These are phyloP conservation scores for Exutisphaerella laricina DNA, from an alignment of 2,329 filamentous ascomycete species.

Conservation along the genomic window DNA sequence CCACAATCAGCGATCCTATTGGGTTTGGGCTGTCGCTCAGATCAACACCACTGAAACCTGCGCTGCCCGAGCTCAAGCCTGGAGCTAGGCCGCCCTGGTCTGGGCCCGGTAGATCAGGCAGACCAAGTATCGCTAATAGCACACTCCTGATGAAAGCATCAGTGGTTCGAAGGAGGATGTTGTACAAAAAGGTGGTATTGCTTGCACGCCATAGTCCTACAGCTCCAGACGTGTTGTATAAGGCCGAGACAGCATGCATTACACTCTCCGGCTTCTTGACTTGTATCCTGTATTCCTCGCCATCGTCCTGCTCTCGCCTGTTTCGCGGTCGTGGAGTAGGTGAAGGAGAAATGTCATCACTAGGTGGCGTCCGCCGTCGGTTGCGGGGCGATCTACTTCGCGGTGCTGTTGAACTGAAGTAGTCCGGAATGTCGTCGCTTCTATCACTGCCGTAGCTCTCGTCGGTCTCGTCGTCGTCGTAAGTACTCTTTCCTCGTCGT, in stretches of 20 bases:
- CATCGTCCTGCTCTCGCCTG: constrained; percentile 20
- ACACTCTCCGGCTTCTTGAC: constrained; percentile 74
- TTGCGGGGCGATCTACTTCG: constrained; percentile 44
- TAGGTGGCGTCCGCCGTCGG: constrained; percentile 27
- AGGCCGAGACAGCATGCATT: constrained; percentile 75
- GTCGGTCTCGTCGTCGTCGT: constrained; percentile 24
- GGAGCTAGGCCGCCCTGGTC: constrained; percentile 61
- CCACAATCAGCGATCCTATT: constrained; percentile 70
- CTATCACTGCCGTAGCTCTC: constrained; percentile 18
- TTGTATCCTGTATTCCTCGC: constrained; percentile 53
- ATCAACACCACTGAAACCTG: constrained; percentile 57
- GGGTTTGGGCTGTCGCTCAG: constrained; percentile 78
- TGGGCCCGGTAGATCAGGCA: constrained; percentile 76
- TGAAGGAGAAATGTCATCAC: constrained; percentile 22
- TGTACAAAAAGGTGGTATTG: constrained; percentile 89
- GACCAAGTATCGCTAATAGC: constrained; percentile 81
- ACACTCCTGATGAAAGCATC: constrained; percentile 91
- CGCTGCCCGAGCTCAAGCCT: constrained; percentile 45
- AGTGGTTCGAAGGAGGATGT: constrained; percentile 74
- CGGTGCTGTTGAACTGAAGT: constrained; percentile 71
- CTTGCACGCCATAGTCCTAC: constrained; percentile 94
- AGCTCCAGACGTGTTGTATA: constrained; percentile 84
- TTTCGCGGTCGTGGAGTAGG: constrained; percentile 28
- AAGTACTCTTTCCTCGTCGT: constrained; percentile 15
- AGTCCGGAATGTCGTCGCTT: constrained; percentile 60